Percentiles rank a stretch among this genome's conserved stretches.
Conservation (phyloP, 2,329 filamentous ascomycete genomes). For the Botryotinia convoluta region DNA sequence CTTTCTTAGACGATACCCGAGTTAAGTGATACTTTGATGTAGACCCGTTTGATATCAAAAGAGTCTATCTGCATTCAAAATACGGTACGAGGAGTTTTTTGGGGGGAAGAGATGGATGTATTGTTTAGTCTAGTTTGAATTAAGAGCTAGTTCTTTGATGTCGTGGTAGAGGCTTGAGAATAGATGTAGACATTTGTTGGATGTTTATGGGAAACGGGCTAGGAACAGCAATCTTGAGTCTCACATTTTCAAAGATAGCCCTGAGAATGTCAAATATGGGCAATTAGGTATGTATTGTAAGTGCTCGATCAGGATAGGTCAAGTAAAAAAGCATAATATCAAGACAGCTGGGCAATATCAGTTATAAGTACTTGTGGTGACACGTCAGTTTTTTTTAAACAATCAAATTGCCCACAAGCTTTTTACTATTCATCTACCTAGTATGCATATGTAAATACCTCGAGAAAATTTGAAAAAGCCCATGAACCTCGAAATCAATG, state of each 20-base stretch:
- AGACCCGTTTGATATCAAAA: neutral
- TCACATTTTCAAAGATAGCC: neutral
- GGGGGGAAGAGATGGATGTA: neutral
- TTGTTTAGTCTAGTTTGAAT: neutral
- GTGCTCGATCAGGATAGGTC: neutral
- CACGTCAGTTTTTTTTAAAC: neutral
- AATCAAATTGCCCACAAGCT: neutral
- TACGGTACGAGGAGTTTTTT: neutral
- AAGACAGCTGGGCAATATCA: neutral
- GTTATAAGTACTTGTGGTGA: neutral
- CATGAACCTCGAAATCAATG: constrained; percentile 19
- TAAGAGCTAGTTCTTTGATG: neutral
- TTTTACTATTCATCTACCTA: constrained; percentile 20
- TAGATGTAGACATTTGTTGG: neutral
- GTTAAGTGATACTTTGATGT: neutral
- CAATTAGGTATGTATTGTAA: neutral
- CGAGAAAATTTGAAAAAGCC: constrained; percentile 6
- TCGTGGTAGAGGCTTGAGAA: neutral
- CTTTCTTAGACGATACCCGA: neutral
- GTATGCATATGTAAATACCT: constrained; percentile 19
- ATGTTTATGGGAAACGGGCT: neutral
- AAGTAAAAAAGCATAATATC: neutral
- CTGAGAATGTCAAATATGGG: neutral
- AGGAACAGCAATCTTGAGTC: neutral
- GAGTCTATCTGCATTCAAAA: neutral